Percentiles rank a stretch among this genome's conserved stretches.
These are phyloP conservation scores for Elongisporangium prolatum DNA, from an alignment of 352 stramenopile genomes.

Conservation along the genomic window DNA sequence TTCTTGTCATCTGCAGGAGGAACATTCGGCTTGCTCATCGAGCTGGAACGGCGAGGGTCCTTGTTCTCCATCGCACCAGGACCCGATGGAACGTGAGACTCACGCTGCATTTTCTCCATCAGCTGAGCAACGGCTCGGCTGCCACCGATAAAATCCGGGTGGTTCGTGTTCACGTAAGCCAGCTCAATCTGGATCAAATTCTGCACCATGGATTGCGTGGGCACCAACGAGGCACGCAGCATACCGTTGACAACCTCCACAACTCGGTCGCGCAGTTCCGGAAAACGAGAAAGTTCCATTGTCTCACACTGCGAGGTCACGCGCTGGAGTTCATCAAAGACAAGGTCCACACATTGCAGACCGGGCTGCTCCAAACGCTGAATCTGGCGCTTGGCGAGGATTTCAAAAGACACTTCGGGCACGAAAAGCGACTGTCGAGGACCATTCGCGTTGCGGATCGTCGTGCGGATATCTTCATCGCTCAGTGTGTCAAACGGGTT, in stretches of 20 bases:
- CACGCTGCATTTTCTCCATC: constrained; percentile 93
- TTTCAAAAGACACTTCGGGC: constrained; percentile 98
- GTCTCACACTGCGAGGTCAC: constrained; percentile 94
- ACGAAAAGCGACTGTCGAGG: constrained; percentile 97
- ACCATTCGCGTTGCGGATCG: constrained; percentile 98
- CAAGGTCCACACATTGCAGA: constrained; percentile 97
- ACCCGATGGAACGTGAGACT: constrained; percentile 50
- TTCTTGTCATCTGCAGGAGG: constrained; percentile 42
- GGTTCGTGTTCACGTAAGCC: constrained; percentile 99
- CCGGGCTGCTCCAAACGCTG: constrained; percentile 93
- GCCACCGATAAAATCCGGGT: constrained; percentile 99
- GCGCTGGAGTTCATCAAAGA: constrained; percentile 98
- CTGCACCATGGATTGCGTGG: constrained; percentile 93
- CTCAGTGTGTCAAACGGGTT: constrained; percentile 96
- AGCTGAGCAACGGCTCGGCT: constrained; percentile 92
- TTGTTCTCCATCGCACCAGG: constrained; percentile 37
- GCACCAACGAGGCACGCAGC: constrained; percentile 70
- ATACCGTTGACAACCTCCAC: constrained; percentile 93
- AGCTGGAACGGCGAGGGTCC: constrained; percentile 38
- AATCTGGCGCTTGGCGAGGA: constrained; percentile 97
- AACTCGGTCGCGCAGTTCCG: constrained; percentile 93
- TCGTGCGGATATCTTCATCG: constrained; percentile 98
- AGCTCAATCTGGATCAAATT: constrained; percentile 99
- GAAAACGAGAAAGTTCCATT: constrained; percentile 95
- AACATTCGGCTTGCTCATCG: constrained; percentile 1